Evolutionary conservation across 2,329 filamentous ascomycete genomes (phyloP), one percentile per base, ranked within the genome.

Genomic region (Epichloe coenophiala): DNA sequence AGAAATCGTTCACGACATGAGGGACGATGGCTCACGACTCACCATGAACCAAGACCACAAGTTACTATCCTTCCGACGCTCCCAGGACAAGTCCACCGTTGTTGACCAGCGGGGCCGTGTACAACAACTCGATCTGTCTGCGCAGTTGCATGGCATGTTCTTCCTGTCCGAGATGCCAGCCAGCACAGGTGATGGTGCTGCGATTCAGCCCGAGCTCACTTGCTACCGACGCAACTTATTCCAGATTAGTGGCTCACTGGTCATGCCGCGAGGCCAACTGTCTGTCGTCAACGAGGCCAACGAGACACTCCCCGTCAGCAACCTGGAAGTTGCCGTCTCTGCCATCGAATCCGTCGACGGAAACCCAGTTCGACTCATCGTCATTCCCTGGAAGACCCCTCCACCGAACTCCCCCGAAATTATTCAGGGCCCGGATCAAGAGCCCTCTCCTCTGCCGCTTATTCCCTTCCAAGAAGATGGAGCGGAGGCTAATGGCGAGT

Each of bases 321-420:
- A 76, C 55, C 86, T 91, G 65, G 90, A 97, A 65, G 80, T 96
- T 49, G 83, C 84, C 49, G 87, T 97, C 45, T 94, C 88, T 5
- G 91, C 91, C 8, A 95, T 89, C 46, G 91, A 97, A 65, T 96
- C 91, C 2, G 89, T 95, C 15, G 91, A 97, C 64, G 88, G 88
- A 36, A 91, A 95, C 59, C 72, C 86, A 0, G 88, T 96, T 42
- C 91, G 94, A 59, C 83, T 97, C 55, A 96, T 97, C 55, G 93
- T 93, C 7, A 95, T 97, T 53, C 91, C 91, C 1, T 97, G 91
- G 91, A 97, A 97, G 72, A 96, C 90, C 2, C 90, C 89, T 1
- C 87, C 86, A 31, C 87, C 86, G 47, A 87, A 84, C 67, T 80
- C 83, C 3, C 76, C 76, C 81, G n/a, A 84, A 56, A 73, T 82